Conservation (phyloP, 2,329 filamentous ascomycete species). For the Xylariomycetidae sp. region DNA sequence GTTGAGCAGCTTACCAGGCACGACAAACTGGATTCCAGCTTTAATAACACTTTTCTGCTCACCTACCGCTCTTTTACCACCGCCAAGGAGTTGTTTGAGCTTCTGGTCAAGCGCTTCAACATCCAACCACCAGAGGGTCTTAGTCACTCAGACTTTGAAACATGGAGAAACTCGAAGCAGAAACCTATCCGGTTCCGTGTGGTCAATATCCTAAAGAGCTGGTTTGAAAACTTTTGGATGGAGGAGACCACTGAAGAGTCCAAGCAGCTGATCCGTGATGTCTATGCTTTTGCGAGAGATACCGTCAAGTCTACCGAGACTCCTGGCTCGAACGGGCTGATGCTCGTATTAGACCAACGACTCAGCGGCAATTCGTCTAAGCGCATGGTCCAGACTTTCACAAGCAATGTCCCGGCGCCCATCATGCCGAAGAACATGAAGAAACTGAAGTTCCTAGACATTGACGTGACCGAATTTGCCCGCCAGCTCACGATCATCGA, state of each 20-base stretch:
- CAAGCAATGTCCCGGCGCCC: constrained; percentile 74
- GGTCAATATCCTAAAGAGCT: constrained; percentile 95
- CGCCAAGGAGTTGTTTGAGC: constrained; percentile 85
- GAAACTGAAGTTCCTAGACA: constrained; percentile 97
- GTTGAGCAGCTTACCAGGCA: constrained; percentile 95
- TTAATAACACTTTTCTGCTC: constrained; percentile 96
- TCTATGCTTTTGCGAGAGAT: constrained; percentile 87
- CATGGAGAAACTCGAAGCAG: constrained; percentile 91
- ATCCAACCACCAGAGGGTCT: constrained; percentile 87
- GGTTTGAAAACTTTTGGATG: constrained; percentile 99
- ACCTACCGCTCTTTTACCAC: constrained; percentile 95
- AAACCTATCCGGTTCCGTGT: constrained; percentile 94
- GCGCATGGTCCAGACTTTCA: constrained; percentile 80
- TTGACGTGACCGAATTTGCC: constrained; percentile 94
- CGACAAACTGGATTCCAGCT: constrained; percentile 89
- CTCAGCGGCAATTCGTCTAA: constrained; percentile 81
- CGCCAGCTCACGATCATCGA: constrained; percentile 96
- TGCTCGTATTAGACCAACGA: constrained; percentile 84
- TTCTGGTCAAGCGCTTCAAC: constrained; percentile 85
- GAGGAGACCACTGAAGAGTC: constrained; percentile 83
- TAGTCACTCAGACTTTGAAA: constrained; percentile 68
- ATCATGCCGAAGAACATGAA: constrained; percentile 99
- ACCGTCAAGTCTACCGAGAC: constrained; percentile 92
- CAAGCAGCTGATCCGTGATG: constrained; percentile 78
- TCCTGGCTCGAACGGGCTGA: constrained; percentile 77